Evolutionary conservation across 192 early-diverging fungal species (phyloP).

Genomic region (Ramicandelaber brevisporus): DNA sequence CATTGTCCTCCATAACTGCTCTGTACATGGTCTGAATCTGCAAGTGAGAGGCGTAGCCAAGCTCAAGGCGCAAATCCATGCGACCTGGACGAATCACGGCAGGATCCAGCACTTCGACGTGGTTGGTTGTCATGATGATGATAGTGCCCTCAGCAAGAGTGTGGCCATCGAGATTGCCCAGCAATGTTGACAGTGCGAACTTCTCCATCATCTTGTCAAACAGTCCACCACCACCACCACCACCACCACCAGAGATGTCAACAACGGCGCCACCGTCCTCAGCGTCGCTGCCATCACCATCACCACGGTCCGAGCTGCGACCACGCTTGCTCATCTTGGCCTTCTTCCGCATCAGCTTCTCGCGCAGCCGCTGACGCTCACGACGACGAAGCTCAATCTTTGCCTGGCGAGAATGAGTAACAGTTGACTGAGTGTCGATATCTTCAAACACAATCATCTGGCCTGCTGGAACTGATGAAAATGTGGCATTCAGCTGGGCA

Average conservation of each 20-base stretch:
- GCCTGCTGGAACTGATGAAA: conserved; percentile 51
- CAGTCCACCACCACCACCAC: conserved; percentile 1
- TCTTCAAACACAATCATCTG: conserved; percentile 61
- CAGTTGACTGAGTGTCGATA: conserved; percentile 56
- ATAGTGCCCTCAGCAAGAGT: conserved; percentile 65
- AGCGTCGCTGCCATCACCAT: conserved; percentile 23
- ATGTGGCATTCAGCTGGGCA: conserved; percentile 38
- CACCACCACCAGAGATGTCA: conserved; percentile 36
- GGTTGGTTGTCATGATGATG: conserved; percentile 83
- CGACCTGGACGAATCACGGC: conserved; percentile 61
- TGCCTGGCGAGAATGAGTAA: conserved; percentile 11
- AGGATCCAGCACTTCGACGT: conserved; percentile 46
- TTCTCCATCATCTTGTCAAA: too few species aligned
- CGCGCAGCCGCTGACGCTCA: too few species aligned
- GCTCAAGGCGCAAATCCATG: conserved; percentile 43
- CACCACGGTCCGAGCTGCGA: too few species aligned
- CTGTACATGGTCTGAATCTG: conserved; percentile 57
- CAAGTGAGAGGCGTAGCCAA: conserved; percentile 37
- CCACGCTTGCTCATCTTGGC: too few species aligned
- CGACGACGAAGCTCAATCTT: conserved; percentile 9
- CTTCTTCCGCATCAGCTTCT: too few species aligned
- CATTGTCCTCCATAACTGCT: conserved; percentile 10
- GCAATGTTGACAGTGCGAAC: conserved; percentile 23
- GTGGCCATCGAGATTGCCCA: conserved; percentile 74
- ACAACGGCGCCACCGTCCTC: conserved; percentile 62